Conservation (phyloP, 2,329 filamentous ascomycete species). For the Penicillium sp. region DNA sequence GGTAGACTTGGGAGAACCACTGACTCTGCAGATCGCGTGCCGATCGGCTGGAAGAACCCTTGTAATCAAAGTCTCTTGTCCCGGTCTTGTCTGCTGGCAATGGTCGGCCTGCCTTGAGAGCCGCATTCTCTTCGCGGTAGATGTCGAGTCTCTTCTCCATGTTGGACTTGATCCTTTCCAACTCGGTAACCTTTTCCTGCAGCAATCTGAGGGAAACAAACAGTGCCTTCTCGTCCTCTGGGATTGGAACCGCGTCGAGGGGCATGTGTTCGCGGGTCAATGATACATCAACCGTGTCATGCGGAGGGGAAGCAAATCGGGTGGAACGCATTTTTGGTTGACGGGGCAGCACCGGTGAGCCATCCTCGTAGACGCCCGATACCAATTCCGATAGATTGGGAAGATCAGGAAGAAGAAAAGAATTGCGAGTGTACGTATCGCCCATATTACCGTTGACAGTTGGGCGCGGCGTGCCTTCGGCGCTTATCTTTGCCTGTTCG, state of each 20-base stretch:
- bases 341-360: conserved; percentile 52
- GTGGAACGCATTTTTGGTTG: conserved; percentile 46
- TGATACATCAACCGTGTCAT: conserved; percentile 30
- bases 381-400: conserved; percentile 58
- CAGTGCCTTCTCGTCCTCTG: conserved; percentile 53
- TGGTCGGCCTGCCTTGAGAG: conserved; percentile 43
- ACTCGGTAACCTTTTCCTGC: conserved; percentile 52
- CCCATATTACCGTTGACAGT: conserved; percentile 33
- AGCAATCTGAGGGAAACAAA: conserved; percentile 56
- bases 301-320: conserved; percentile 49
- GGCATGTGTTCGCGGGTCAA: conserved; percentile 40
- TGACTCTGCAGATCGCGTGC: conserved; percentile 38
- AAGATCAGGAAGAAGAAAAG: conserved; percentile 56
- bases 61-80: conserved; percentile 44
- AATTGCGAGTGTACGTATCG: conserved; percentile 51
- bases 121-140: conserved; percentile 48
- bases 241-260: conserved; percentile 52
- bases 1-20: conserved; percentile 14
- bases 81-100: conserved; percentile 35
- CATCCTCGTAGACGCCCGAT: conserved; percentile 53
- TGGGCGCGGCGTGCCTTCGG: conserved; percentile 21
- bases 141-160: conserved; percentile 47
- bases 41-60: conserved; percentile 28
- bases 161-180: conserved; percentile 53
- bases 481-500: conserved; percentile 27